phyloP scores from a whole-genome alignment of 257 asterid genomes.

The Salvia hispanica region DNA sequence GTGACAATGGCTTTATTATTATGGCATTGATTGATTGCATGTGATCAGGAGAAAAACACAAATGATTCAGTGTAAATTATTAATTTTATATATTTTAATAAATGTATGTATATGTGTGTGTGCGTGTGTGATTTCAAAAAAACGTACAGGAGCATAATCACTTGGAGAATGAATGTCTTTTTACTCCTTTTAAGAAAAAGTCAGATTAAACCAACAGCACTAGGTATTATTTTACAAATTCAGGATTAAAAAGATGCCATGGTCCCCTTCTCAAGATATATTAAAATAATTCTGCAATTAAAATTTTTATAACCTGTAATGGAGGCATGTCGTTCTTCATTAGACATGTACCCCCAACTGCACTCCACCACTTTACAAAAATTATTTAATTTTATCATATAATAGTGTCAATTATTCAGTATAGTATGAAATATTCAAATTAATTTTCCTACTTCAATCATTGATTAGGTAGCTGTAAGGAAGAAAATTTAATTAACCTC shows the following conservation, averaged over 20 bases:
- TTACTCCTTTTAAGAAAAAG: slow-evolving; percentile 31
- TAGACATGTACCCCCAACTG: slow-evolving; percentile 72
- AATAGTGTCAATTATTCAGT: neutral
- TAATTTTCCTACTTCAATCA: too few species aligned
- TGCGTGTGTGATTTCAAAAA: slow-evolving; percentile 1
- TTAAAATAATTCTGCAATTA: slow-evolving; percentile 10
- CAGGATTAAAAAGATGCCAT: slow-evolving; percentile 26
- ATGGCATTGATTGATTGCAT: slow-evolving; percentile 45
- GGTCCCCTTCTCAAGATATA: slow-evolving; percentile 43
- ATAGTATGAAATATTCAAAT: too few species aligned
- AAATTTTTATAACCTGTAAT: slow-evolving; percentile 41
- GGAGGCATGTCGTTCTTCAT: slow-evolving; percentile 68
- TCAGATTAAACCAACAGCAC: slow-evolving; percentile 27
- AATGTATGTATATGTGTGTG: neutral
- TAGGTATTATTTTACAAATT: slow-evolving; percentile 15
- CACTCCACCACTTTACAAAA: slow-evolving; percentile 1
- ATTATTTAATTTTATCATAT: neutral
- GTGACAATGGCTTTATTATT: slow-evolving; percentile 27
- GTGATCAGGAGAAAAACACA: slow-evolving; percentile 20
- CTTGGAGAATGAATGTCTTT: slow-evolving; percentile 2
- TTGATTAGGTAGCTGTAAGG: too few species aligned
- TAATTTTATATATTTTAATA: slow-evolving; percentile 19
- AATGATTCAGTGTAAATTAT: slow-evolving; percentile 33
- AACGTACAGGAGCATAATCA: slow-evolving; percentile 12
- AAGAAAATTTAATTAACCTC: slow-evolving; percentile 46